Percentiles rank a stretch among this genome's conserved stretches.
These are phyloP conservation scores for Lumnitzera racemosa DNA, from an alignment of 345 rosid genomes.

Conservation along the genomic window DNA sequence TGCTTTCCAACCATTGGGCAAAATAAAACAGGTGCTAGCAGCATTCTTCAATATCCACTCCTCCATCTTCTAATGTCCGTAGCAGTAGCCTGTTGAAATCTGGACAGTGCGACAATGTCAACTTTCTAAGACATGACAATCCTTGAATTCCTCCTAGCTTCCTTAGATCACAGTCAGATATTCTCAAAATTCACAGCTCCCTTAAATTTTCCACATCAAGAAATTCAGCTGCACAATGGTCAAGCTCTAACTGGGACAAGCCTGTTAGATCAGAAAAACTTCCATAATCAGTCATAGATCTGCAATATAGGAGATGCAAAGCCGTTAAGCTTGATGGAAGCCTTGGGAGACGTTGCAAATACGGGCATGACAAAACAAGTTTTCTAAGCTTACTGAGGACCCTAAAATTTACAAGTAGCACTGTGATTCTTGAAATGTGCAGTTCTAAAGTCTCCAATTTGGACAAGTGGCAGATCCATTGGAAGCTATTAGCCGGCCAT, in stretches of 20 bases:
- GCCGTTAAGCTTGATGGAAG: constrained; percentile 9
- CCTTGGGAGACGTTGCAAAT: neutral
- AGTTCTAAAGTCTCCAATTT: neutral
- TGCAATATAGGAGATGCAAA: neutral
- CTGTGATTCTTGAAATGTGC: neutral
- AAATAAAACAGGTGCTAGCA: too few species aligned
- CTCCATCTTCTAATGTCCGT: too few species aligned
- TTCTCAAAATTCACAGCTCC: constrained; percentile 2
- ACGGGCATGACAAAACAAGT: neutral
- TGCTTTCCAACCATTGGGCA: too few species aligned
- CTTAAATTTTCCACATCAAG: neutral
- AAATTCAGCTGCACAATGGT: neutral
- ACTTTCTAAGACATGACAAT: neutral
- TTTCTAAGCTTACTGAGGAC: neutral
- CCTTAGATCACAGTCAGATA: neutral
- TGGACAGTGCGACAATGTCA: neutral
- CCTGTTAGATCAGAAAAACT: neutral
- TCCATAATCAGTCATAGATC: too few species aligned
- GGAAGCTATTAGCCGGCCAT: neutral
- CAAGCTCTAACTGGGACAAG: neutral
- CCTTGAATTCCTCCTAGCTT: neutral
- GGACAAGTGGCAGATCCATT: neutral
- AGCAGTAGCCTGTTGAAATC: too few species aligned
- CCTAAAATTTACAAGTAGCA: neutral
- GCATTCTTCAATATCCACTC: too few species aligned